Conservation (phyloP, 31 red algal genomes). For the Asparagopsis taxiformis region DNA sequence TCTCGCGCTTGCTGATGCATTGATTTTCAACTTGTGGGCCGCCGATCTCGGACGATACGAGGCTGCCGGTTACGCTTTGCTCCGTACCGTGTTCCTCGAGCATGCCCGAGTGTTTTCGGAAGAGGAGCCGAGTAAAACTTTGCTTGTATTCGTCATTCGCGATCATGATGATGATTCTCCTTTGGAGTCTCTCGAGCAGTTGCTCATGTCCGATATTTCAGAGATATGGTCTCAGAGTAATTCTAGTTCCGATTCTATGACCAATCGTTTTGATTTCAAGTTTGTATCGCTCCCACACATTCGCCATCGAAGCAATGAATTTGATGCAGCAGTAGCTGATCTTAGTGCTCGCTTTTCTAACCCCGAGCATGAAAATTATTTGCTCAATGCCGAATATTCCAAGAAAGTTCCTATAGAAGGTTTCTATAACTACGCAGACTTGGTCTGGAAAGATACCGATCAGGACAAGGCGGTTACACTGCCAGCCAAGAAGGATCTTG, state of each 20-base stretch:
- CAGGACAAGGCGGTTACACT: conserved; percentile 58
- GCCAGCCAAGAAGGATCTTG: conserved; percentile 76
- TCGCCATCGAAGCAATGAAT: conserved; percentile 76
- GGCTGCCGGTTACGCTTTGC: conserved; percentile 85
- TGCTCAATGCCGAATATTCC: conserved; percentile 63
- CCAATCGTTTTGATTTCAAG: conserved; percentile 79
- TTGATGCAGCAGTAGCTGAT: conserved; percentile 52
- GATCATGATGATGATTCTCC: conserved; percentile 93
- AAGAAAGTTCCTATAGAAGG: conserved; percentile 83
- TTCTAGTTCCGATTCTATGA: conserved; percentile 28
- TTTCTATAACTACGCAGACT: conserved; percentile 84
- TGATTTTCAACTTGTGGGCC: conserved; percentile 87
- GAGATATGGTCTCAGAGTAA: conserved; percentile 70
- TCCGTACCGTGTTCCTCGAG: conserved; percentile 83
- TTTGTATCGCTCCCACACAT: conserved; percentile 88
- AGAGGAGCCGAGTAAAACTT: conserved; percentile 62
- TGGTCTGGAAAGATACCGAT: conserved; percentile 83
- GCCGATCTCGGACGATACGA: conserved; percentile 92
- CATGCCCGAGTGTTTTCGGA: conserved; percentile 70
- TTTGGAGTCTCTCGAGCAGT: conserved; percentile 46
- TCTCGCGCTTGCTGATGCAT: conserved; percentile 71
- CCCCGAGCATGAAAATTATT: conserved; percentile 14
- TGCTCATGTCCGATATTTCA: conserved; percentile 72
- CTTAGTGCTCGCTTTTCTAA: conserved; percentile 58
- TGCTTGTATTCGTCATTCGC: conserved; percentile 82